Conservation (phyloP, 2,329 filamentous ascomycete genomes). For the Diaporthe sp. region DNA sequence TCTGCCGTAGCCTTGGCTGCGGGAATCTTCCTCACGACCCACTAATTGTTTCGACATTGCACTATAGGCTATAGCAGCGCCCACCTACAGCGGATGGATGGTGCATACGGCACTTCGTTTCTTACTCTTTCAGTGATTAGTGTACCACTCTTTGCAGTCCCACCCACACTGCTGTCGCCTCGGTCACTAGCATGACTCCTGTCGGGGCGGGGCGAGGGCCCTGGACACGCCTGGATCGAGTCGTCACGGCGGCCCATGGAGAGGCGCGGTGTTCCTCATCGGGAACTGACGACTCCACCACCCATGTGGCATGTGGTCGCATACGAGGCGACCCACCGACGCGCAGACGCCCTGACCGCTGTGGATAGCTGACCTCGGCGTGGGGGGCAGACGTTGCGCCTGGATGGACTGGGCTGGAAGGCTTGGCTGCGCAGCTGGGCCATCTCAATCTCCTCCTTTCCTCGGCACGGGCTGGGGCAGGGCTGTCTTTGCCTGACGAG, state of each 20-base stretch:
- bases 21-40: neutral
- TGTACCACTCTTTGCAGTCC: neutral
- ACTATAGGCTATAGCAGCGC: neutral
- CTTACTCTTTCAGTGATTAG: neutral
- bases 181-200: constrained; percentile 2
- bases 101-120: constrained; percentile 11
- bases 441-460: neutral
- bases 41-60: constrained; percentile 4
- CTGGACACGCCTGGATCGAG: neutral
- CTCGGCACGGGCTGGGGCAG: neutral
- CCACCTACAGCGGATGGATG: neutral
- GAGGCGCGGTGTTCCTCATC: neutral
- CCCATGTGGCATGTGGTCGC: constrained; percentile 12
- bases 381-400: constrained; percentile 17
- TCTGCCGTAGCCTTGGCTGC: neutral
- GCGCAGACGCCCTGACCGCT: neutral
- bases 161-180: neutral
- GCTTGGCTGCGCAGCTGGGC: constrained; percentile 1
- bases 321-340: neutral
- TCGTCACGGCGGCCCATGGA: neutral
- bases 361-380: neutral
- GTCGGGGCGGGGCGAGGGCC: neutral
- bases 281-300: neutral
- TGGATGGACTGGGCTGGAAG: neutral
- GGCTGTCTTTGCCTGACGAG: neutral